Evolutionary conservation across 2,329 filamentous ascomycete genomes (phyloP).

Genomic region (Atkinsonella texensis): DNA sequence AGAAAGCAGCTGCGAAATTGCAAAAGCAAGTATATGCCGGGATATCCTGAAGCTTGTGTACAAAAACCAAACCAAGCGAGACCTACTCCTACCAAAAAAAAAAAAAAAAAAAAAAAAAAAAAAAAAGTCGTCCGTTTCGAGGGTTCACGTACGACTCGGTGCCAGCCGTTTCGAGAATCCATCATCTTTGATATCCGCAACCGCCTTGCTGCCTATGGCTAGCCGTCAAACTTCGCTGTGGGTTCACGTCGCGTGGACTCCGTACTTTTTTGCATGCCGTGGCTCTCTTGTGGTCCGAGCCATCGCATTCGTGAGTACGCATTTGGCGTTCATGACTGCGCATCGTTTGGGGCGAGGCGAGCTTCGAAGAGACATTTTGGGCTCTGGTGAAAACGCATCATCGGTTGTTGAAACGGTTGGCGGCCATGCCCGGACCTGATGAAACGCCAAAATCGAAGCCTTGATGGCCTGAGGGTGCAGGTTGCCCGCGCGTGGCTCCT

Average conservation of each 20-base stretch:
- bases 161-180: background rate
- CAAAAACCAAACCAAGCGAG: background rate
- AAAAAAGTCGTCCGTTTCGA: background rate
- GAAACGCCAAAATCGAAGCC: conserved; percentile 11
- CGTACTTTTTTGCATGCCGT: conserved; percentile 7
- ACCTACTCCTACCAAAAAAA: background rate
- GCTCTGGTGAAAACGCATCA: background rate
- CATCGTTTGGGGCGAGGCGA: conserved; percentile 5
- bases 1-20: background rate
- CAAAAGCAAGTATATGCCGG: background rate
- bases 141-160: background rate
- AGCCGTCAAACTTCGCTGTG: conserved; percentile 9
- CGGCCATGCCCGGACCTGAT: conserved; percentile 1
- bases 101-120: background rate
- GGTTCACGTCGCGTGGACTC: conserved; percentile 6
- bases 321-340: conserved; percentile 3
- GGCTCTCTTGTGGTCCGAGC: conserved; percentile 6
- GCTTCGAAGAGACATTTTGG: background rate
- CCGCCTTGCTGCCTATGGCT: conserved; percentile 2
- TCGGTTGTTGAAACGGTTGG: conserved; percentile 4
- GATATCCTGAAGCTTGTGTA: background rate
- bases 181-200: background rate
- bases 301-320: conserved; percentile 8
- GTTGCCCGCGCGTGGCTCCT: background rate
- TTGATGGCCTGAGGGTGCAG: conserved; percentile 6